Evolutionary conservation across 345 rosid species (phyloP).

Genomic region (Physaria fendleri): DNA sequence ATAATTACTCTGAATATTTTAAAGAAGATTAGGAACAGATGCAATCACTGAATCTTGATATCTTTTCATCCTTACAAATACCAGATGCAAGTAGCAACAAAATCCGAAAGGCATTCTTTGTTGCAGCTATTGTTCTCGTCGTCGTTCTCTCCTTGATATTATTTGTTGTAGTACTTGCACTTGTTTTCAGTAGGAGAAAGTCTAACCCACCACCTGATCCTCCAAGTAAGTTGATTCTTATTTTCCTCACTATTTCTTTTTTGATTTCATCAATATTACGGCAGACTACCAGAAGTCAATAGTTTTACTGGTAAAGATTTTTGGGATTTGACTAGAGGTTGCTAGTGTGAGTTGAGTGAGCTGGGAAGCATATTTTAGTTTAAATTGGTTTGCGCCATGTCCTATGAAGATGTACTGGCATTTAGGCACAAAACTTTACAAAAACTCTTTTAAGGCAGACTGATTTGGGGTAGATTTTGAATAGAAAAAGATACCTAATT

Average conservation of each 20-base stretch:
- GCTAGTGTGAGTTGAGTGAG: too few species aligned
- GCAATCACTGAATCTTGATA: background rate
- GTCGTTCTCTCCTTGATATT: background rate
- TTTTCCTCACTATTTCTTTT: background rate
- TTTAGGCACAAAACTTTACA: too few species aligned
- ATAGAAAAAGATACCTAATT: background rate
- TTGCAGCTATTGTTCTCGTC: background rate
- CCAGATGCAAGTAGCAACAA: background rate
- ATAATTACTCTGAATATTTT: background rate
- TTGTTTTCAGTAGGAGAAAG: background rate
- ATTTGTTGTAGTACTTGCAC: background rate
- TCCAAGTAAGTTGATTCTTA: background rate
- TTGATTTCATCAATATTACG: background rate
- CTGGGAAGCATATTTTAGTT: too few species aligned
- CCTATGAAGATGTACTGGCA: too few species aligned
- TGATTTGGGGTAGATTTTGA: too few species aligned
- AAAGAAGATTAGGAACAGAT: background rate
- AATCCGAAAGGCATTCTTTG: background rate
- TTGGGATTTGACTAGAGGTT: too few species aligned
- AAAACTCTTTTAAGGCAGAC: background rate
- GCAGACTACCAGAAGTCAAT: too few species aligned
- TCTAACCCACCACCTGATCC: background rate
- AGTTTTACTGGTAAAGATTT: too few species aligned
- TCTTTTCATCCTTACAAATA: background rate
- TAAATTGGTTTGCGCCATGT: too few species aligned